Base-by-base conservation (phyloP, 1,284 basidiomycete genomes). In the Ustilago nuda region DNA sequence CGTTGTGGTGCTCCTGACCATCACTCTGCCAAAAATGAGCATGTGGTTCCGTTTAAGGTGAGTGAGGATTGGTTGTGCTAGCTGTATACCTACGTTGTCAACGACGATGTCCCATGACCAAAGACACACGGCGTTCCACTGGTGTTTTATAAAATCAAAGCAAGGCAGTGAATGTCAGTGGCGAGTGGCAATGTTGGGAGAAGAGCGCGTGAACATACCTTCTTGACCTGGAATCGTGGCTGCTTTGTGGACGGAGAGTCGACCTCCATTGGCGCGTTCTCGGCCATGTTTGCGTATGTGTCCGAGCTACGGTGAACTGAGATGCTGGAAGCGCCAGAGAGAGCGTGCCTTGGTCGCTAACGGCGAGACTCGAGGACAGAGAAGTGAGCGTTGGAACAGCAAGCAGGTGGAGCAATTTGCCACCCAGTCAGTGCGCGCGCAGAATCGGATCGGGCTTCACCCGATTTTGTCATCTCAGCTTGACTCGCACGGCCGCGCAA, bases 91-190 rank as follows among this genome's bases (percentile, higher is more conserved):
- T 74, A 84, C 83, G 67, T 85, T 85, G 60, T 85, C 84, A 32
- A 85, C 84, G 27, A 82, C 79, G 30, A 85, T 85, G 55, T 85
- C 84, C 84, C 84, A 85, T 30, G 78, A 81, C 84, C 84, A 85
- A 2, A 85, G 78, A 53, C 82, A 84, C 17, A 85, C 83, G 30
- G 78, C 76, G 53, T 85, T 85, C 84, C 84, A 85, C 84, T 85
- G 70, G 15, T 5, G 45, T 33, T 12, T 4, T 30, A 30, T 33
- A 11, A 32, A 37, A 41, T 33, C 3, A 4, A 33, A 30, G 13
- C 39, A 45, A 45, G 11, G n/a, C 30, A 17, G 27, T n/a, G 13
- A 27, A 32, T 23, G 57, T 59, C 55, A 58, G 56, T 35, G 12
- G 23, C 35, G 41, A 46, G 56, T 58, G 50, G 36, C 43, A 32